phyloP scores from a whole-genome alignment of 2,329 filamentous ascomycete species.

The Penicillium rolfsii region DNA sequence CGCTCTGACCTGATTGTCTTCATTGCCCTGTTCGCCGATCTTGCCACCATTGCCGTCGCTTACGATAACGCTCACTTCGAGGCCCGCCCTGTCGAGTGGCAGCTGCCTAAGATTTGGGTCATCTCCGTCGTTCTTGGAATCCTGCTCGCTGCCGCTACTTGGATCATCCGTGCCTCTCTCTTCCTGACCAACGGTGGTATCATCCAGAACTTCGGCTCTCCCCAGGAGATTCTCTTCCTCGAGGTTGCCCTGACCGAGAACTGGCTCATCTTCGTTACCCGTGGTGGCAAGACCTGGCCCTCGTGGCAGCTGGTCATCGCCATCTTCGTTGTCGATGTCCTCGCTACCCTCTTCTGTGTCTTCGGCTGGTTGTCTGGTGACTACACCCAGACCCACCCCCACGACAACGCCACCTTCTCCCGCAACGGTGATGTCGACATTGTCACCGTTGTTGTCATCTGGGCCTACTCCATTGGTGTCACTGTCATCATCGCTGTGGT shows the following conservation, averaged over 20 bases:
- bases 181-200: constrained; percentile 72
- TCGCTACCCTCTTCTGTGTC: constrained; percentile 73
- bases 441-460: constrained; percentile 57
- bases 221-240: constrained; percentile 82
- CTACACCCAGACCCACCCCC: constrained; percentile 35
- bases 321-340: constrained; percentile 71
- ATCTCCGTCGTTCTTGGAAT: constrained; percentile 64
- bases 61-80: constrained; percentile 81
- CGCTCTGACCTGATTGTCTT: constrained; percentile 74
- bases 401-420: constrained; percentile 39
- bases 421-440: constrained; percentile 61
- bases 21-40: constrained; percentile 76
- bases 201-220: constrained; percentile 72
- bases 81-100: constrained; percentile 75
- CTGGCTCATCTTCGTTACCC: constrained; percentile 96
- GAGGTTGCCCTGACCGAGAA: constrained; percentile 92
- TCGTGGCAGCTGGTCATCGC: constrained; percentile 74
- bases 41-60: constrained; percentile 76
- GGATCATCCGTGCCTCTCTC: constrained; percentile 72
- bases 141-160: constrained; percentile 70
- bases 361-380: constrained; percentile 72
- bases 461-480: constrained; percentile 58
- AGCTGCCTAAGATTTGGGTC: constrained; percentile 79
- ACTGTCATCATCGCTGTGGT: constrained; percentile 57
- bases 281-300: constrained; percentile 74